Evolutionary conservation across 2,329 filamentous ascomycete species (phyloP), one percentile per base, ranked within the genome.

Genomic region (Talaromyces rugulosus): DNA sequence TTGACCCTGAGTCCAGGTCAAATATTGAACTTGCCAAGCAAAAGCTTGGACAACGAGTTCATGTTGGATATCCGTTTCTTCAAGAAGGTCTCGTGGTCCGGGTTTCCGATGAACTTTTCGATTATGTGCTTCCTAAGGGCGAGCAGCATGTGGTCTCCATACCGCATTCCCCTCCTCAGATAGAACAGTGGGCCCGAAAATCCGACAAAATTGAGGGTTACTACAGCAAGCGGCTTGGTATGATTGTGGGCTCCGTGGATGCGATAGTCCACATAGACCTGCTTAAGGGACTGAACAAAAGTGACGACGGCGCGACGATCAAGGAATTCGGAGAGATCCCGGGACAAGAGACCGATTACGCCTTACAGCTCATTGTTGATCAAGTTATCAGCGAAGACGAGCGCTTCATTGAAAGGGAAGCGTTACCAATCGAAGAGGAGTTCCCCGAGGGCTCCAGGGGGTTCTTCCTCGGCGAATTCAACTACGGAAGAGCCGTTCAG

Each of bases 401-500:
- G 73, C 90, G 95, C 28, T 99, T 99, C 78, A 85, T 98, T 59
- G 95, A 99, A 77, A 89, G 88, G 69, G 88, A 84, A 12, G 93
- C 95, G n/a, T 72, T 96, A 5, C 90, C 94, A 0, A 89, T 99
- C 36, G 89, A 93, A 67, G 88, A 97, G 74, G 95, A 99, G 71
- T 98, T 97, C 65, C 93, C 95, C 0, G 78, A 88, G 60, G 89
- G 87, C 44, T 90, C 91, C 1, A 86, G 89, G 61, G 92, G 90
- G 0, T 99, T 99, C 79, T 98, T 96, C 81, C 80, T 99, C 2
- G 95, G 95, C 54, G 93, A 97, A 42, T 96, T 89, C 77, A 91
- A 92, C 59, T 98, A 96, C 70, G 95, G 95, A 16, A 87, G 93
- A 42, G 94, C 95, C 3, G 80, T 96, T n/a, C 88, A 95, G 73